Base-by-base conservation (phyloP, 176 grass and related monocot species). In the Bonia amplexicaulis region DNA sequence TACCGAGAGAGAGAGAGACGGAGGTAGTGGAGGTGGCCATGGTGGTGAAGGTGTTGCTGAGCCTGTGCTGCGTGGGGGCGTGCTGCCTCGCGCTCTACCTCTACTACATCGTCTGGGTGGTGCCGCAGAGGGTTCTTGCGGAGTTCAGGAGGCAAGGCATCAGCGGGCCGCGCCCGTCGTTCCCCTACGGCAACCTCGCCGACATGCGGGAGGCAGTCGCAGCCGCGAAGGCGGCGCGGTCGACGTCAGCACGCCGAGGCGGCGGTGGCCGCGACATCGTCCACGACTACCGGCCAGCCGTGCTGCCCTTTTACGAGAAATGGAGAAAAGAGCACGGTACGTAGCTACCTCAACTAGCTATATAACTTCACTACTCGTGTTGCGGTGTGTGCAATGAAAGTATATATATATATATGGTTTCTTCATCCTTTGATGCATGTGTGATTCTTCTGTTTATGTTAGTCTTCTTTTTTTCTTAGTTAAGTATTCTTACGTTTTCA, bases 271-370 rank as follows among this genome's bases (percentile, higher is more conserved):
- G 45, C 45, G 45, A 11, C 79, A 90, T 98, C 53, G 74, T 90
- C 69, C 96, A 98, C 70, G 96, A 95, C 77, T 98, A 93, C 85
- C 91, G 87, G 10, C 90, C 96, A 0, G 67, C 81, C 16, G 87
- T 98, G 71, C 88, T 98, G 61, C 96, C 96, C 22, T 90, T 92
- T 73, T 98, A 95, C 48, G 96, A 98, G 76, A 87, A 90, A 82
- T 98, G 96, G 93, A 95, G 91, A 60, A 92, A 98, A 71, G 80
- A 90, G 25, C 86, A 93, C 77, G 96, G 96, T 95, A 86, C 76
- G 96, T 80, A 44, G 70, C 63, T 25, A 17, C n/a, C 14, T 20
- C 10, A 53, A 51, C 12, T 15, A 57, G 31, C 8, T 51, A 7
- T 26, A 42, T 46, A 47, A 25, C 14, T 31, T 16, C 15, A 9